phyloP scores from a whole-genome alignment of 2,329 filamentous ascomycete genomes.

The Pseudogymnoascus sp. region DNA sequence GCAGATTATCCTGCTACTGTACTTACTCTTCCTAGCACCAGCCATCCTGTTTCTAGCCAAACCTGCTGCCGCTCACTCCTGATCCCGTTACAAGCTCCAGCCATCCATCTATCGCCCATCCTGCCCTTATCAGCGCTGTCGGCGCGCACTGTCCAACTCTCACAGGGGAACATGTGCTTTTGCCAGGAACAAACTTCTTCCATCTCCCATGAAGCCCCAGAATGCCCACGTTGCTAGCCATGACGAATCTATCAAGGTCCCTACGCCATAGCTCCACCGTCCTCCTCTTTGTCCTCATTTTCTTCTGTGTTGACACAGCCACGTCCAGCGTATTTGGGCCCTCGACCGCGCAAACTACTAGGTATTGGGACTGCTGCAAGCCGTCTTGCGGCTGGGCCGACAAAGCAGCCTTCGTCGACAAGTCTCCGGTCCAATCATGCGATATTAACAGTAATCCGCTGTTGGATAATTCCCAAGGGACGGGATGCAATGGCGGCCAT shows the following conservation, averaged over 20 bases:
- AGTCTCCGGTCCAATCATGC: conserved; percentile 45
- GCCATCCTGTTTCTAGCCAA: not conserved
- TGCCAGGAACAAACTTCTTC: conserved; percentile 7
- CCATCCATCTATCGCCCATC: not conserved
- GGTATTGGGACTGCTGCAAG: conserved; percentile 64
- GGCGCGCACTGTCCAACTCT: conserved; percentile 6
- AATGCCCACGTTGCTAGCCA: conserved; percentile 4
- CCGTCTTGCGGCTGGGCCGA: conserved; percentile 54
- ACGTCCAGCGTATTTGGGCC: not conserved
- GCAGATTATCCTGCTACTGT: not conserved
- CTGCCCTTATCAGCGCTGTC: not conserved
- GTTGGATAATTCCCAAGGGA: conserved; percentile 38
- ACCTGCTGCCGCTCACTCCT: not conserved
- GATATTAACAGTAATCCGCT: conserved; percentile 46
- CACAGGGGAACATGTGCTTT: conserved; percentile 7
- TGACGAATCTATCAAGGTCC: not conserved
- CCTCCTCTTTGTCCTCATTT: not conserved
- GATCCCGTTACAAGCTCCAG: not conserved
- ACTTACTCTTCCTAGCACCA: not conserved
- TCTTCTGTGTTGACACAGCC: not conserved
- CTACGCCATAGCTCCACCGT: not conserved
- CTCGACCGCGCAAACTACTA: conserved; percentile 22
- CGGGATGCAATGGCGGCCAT: conserved; percentile 46
- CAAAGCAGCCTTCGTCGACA: conserved; percentile 43
- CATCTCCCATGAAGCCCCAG: conserved; percentile 7